A percentile compares a stretch with the other conserved stretches of the same genome.
These are phyloP conservation scores for Madurella fahalii DNA, from an alignment of 2,329 filamentous ascomycete genomes.

Conservation along the genomic window DNA sequence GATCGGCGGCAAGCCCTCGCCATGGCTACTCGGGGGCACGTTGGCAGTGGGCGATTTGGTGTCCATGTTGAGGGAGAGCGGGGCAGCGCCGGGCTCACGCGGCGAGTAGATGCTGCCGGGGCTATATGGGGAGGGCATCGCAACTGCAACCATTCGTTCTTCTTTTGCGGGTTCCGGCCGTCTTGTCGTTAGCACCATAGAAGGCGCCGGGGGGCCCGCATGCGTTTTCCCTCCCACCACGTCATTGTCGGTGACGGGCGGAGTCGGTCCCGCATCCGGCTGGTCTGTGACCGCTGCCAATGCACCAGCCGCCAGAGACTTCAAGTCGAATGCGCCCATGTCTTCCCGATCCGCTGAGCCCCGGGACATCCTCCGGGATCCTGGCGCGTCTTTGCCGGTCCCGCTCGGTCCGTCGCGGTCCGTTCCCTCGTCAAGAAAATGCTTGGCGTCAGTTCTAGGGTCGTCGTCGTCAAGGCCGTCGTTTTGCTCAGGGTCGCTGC, in stretches of 20 bases:
- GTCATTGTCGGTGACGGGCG: slow-evolving; percentile 23
- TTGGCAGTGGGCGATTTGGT: slow-evolving; percentile 22
- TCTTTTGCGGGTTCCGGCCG: slow-evolving; percentile 11
- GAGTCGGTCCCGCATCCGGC: slow-evolving; percentile 22
- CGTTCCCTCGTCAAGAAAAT: slow-evolving; percentile 1
- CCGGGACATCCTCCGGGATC: slow-evolving; percentile 11
- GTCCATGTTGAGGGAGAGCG: slow-evolving; percentile 16
- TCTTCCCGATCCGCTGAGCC: slow-evolving; percentile 10
- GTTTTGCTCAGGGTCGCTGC: slow-evolving; percentile 21
- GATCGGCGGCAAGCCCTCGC: slow-evolving; percentile 32
- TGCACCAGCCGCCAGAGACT: slow-evolving; percentile 32
- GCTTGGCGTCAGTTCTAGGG: background rate
- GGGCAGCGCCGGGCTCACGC: slow-evolving; percentile 13
- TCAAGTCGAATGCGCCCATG: slow-evolving; percentile 28
- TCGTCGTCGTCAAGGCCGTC: slow-evolving; percentile 12
- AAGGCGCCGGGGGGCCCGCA: slow-evolving; percentile 5
- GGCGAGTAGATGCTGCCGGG: slow-evolving; percentile 24
- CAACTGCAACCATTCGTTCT: slow-evolving; percentile 12
- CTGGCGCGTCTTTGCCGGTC: background rate
- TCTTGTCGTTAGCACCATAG: slow-evolving; percentile 16
- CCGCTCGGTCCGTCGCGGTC: background rate
- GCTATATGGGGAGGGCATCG: slow-evolving; percentile 22
- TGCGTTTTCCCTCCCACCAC: slow-evolving; percentile 12
- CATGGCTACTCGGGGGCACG: slow-evolving; percentile 21
- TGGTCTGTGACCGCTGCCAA: slow-evolving; percentile 23